These are phyloP conservation scores for Gaeumannomyces tritici DNA, from an alignment of 2,329 filamentous ascomycete genomes.

Conservation along the genomic window DNA sequence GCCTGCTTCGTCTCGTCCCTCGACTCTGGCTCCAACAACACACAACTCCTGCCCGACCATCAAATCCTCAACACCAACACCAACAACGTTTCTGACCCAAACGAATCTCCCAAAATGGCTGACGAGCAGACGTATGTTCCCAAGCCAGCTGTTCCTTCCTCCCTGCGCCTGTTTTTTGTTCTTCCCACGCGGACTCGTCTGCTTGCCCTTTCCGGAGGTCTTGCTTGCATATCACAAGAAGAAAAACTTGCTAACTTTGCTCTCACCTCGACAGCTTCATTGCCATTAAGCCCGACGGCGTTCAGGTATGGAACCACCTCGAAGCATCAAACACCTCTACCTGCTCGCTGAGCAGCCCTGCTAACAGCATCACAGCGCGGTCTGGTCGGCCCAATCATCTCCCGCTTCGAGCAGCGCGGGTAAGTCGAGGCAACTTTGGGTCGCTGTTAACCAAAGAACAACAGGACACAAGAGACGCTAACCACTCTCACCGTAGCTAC, in stretches of 20 bases:
- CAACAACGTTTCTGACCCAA: slow-evolving; percentile 10
- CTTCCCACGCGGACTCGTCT: not conserved
- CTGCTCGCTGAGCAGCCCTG: not conserved
- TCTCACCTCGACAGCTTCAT: slow-evolving; percentile 68
- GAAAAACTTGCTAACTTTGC: slow-evolving; percentile 5
- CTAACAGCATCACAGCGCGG: slow-evolving; percentile 59
- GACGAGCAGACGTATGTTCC: slow-evolving; percentile 74
- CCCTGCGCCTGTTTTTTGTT: not conserved
- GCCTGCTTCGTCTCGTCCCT: slow-evolving; percentile 2
- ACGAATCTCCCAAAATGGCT: slow-evolving; percentile 49
- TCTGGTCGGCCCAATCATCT: slow-evolving; percentile 95
- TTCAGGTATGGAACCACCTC: slow-evolving; percentile 64
- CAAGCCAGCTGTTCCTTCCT: not conserved
- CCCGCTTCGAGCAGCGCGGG: slow-evolving; percentile 95
- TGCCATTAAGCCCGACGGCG: slow-evolving; percentile 99
- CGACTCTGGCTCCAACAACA: not conserved
- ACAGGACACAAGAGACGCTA: not conserved
- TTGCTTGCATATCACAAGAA: not conserved
- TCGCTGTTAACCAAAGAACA: slow-evolving; percentile 8
- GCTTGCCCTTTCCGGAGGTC: not conserved
- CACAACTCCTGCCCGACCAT: not conserved
- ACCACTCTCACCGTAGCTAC: slow-evolving; percentile 51
- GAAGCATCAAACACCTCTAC: not conserved
- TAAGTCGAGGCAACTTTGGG: slow-evolving; percentile 31
- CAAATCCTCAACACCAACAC: not conserved